phyloP scores from a whole-genome alignment of 495 filamentous ascomycete genomes.

The Physcia stellaris region DNA sequence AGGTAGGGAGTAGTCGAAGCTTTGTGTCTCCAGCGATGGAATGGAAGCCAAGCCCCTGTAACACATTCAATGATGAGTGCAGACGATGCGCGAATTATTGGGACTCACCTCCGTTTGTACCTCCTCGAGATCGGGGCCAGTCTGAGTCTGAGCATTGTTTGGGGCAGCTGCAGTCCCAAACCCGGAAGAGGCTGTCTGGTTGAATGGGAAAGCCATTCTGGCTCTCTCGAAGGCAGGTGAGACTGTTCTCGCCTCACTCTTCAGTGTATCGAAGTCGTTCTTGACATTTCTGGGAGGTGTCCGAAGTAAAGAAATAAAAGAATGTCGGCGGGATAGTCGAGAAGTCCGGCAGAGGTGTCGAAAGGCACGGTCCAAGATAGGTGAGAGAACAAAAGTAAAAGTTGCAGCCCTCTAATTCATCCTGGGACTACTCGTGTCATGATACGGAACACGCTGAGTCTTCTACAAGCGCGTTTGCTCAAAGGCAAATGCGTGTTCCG shows the following conservation, averaged over 20 bases:
- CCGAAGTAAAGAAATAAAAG: slow-evolving; percentile 10
- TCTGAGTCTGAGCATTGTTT: slow-evolving; percentile 20
- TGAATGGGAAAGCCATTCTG: slow-evolving; percentile 59
- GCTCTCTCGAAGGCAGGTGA: slow-evolving; percentile 27
- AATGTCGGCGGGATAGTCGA: slow-evolving; percentile 13
- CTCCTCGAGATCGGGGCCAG: slow-evolving; percentile 41
- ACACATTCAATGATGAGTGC: background rate
- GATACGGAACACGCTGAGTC: no score
- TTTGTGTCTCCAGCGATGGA: slow-evolving; percentile 68
- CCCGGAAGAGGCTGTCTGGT: slow-evolving; percentile 16
- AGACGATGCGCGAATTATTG: background rate
- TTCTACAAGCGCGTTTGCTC: no score
- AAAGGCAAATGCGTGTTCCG: no score
- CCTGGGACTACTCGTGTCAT: no score
- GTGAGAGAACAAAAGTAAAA: background rate
- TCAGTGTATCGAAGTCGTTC: background rate
- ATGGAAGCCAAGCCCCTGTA: slow-evolving; percentile 69
- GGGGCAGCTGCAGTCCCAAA: slow-evolving; percentile 17
- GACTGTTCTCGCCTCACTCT: slow-evolving; percentile 17
- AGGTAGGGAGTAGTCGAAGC: slow-evolving; percentile 60
- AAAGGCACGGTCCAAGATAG: slow-evolving; percentile 12
- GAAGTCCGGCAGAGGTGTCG: slow-evolving; percentile 8
- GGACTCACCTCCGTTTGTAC: slow-evolving; percentile 42
- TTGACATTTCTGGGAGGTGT: slow-evolving; percentile 5
- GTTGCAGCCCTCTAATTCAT: no score